Conservation (phyloP, 805 yeast species). For the Kluyveromyces siamensis region DNA sequence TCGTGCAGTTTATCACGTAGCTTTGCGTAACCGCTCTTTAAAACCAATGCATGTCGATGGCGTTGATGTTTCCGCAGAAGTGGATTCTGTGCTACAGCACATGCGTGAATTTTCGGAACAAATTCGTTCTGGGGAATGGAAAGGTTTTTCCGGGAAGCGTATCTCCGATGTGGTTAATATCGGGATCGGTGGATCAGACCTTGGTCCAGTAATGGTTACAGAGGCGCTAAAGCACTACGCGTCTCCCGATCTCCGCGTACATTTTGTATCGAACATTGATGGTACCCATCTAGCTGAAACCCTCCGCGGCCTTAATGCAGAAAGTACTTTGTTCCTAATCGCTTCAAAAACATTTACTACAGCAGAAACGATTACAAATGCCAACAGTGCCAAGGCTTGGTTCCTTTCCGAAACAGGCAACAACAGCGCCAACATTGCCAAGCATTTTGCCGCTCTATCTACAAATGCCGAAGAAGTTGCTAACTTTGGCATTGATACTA, state of each 20-base stretch:
- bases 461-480: slow-evolving; percentile 88
- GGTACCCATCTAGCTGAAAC: slow-evolving; percentile 96
- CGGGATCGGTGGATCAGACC: slow-evolving; percentile 98
- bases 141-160: slow-evolving; percentile 90
- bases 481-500: slow-evolving; percentile 94
- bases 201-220: slow-evolving; percentile 99
- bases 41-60: slow-evolving; percentile 87
- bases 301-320: slow-evolving; percentile 68
- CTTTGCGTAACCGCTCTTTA: slow-evolving; percentile 86
- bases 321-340: slow-evolving; percentile 83
- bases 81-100: slow-evolving; percentile 83
- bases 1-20: slow-evolving; percentile 95
- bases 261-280: slow-evolving; percentile 96
- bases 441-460: slow-evolving; percentile 95
- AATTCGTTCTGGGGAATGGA: slow-evolving; percentile 92
- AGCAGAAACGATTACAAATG: slow-evolving; percentile 96
- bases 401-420: slow-evolving; percentile 58
- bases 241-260: slow-evolving; percentile 57
- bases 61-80: slow-evolving; percentile 81
- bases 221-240: slow-evolving; percentile 92
- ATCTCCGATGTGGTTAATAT: slow-evolving; percentile 94
- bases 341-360: slow-evolving; percentile 99
- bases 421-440: slow-evolving; percentile 69
- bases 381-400: slow-evolving; percentile 92
- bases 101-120: slow-evolving; percentile 91